phyloP scores from a whole-genome alignment of 2,329 filamentous ascomycete genomes.

The Alternaria rosae region DNA sequence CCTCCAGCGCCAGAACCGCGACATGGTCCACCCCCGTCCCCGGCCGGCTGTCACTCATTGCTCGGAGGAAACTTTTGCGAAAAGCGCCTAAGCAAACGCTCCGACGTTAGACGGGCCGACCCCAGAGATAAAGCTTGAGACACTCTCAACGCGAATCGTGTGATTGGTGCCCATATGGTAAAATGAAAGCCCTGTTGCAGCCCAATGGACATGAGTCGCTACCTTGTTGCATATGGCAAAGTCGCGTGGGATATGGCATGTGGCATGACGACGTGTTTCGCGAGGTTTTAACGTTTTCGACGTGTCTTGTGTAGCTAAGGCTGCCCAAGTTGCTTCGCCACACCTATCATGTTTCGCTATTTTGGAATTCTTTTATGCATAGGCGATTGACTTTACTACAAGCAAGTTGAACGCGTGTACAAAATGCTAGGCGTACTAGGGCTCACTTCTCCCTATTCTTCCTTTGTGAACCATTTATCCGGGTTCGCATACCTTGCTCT shows the following conservation, averaged over 20 bases:
- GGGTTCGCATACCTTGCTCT: constrained; percentile 1
- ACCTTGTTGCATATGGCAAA: constrained; percentile 8
- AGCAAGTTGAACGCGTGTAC: constrained; percentile 11
- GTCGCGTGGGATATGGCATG: constrained; percentile 9
- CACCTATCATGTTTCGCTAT: constrained; percentile 11
- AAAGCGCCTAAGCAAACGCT: constrained; percentile 15
- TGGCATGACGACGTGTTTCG: constrained; percentile 10
- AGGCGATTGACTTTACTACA: constrained; percentile 1
- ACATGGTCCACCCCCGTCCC: constrained; percentile 7
- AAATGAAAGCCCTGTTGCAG: constrained; percentile 15
- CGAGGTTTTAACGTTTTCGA: constrained; percentile 8
- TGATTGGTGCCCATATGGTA: constrained; percentile 12
- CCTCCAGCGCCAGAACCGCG: constrained; percentile 8
- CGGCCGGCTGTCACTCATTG: constrained; percentile 13
- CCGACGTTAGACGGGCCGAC: constrained; percentile 18
- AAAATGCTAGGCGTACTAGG: constrained; percentile 1
- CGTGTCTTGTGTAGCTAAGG: constrained; percentile 5
- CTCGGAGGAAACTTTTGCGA: constrained; percentile 19
- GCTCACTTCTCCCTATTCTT: constrained; percentile 1
- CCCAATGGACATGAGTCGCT: constrained; percentile 15
- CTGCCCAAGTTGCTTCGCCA: constrained; percentile 8
- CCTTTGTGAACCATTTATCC: constrained; percentile 2
- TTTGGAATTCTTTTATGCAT: constrained; percentile 10
- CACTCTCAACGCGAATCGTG: constrained; percentile 11
- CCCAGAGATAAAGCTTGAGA: constrained; percentile 17